Base-by-base conservation (phyloP, 441 rosid genomes). In the Eutrema salsugineum region DNA sequence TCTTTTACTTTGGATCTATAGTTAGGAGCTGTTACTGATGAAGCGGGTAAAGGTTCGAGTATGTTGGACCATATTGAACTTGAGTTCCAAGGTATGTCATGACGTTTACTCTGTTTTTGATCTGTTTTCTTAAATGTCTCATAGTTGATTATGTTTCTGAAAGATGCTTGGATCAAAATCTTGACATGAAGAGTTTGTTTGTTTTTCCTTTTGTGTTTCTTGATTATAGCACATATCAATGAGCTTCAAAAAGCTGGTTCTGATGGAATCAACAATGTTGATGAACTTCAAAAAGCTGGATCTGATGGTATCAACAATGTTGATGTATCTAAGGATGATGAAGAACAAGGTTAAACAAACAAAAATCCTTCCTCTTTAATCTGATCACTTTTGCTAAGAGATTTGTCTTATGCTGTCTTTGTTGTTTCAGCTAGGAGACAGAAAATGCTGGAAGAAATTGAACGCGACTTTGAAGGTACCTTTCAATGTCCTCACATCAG, bases 1-100 rank as follows among this genome's bases (percentile, higher is more conserved):
- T 53, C 1, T 46, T 22, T 15, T 40, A 17, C 43, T 46, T 33
- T 70, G 71, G 40, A 55, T 70, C 39, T 27, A 42, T 70, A 77
- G 80, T 15, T 49, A 39, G 80, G 72, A 77, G 79, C 72, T 65
- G 71, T 65, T 63, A 71, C 72, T 64, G 76, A 70, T 77, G 76
- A 77, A 77, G 72, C 22, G 27, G n/a, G 1, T 40, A 38, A 11
- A 76, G 1, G n/a, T 49, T n/a, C 76, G 3, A 76, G 72, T 51
- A 70, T 77, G 71, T 63, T 70, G 71, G 76, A 70, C 71, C 76
- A 58, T 32, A 70, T 65, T 28, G 76, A 76, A 44, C 63, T 42
- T 58, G 79, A 70, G 70, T 76, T 70, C 63, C 27, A 70, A 64
- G 79, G 79, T 54, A 75, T 16, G 51, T 61, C 46, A 27, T 43